Conservation (phyloP, 2,329 filamentous ascomycete species). For the Beauveria sp. region DNA sequence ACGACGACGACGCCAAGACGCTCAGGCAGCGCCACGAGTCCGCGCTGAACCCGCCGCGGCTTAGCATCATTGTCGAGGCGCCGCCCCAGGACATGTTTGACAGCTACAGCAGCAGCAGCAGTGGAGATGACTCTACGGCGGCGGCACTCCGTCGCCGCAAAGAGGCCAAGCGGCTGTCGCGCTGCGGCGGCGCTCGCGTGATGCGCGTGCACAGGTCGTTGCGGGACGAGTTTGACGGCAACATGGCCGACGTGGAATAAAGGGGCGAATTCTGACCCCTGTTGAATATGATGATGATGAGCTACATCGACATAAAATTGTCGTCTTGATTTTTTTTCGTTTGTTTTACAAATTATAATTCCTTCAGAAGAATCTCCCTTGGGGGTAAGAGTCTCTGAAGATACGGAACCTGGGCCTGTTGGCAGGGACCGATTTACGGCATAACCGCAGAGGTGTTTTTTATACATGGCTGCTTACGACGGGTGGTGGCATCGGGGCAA, state of each 20-base stretch:
- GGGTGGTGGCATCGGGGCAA: background rate
- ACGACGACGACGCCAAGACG: background rate
- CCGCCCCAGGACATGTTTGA: background rate
- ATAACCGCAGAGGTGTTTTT: background rate
- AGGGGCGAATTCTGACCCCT: background rate
- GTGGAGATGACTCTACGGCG: background rate
- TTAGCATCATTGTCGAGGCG: constrained; percentile 1
- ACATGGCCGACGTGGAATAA: constrained; percentile 10
- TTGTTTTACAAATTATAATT: background rate
- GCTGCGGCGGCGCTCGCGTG: constrained; percentile 1
- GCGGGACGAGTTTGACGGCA: constrained; percentile 3
- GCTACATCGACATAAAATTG: background rate
- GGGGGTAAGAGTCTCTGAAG: too few relatives aligned
- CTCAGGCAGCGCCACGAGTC: background rate
- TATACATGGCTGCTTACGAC: background rate
- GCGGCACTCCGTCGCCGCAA: constrained; percentile 5
- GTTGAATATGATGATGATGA: background rate
- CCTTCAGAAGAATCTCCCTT: too few relatives aligned
- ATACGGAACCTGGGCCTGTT: background rate
- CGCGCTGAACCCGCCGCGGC: background rate
- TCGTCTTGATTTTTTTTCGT: background rate
- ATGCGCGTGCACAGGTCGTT: background rate
- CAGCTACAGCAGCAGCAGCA: too few relatives aligned
- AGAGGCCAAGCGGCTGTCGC: constrained; percentile 15
- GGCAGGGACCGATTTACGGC: background rate